These are phyloP conservation scores for Tilletia indica DNA, from an alignment of 1,284 basidiomycete species.

Conservation along the genomic window DNA sequence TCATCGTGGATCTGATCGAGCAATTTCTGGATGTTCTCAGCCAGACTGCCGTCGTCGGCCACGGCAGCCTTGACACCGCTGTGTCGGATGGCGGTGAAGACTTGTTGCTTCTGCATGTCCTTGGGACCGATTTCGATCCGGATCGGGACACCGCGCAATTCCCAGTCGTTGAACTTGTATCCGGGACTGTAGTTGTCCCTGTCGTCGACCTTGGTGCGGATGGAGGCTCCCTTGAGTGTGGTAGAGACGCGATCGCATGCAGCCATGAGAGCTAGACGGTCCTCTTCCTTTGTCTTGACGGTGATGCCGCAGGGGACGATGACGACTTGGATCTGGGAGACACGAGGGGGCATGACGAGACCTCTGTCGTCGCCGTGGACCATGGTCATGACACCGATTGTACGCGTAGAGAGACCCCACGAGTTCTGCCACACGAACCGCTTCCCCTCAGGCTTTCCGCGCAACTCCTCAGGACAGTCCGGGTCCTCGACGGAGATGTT, in stretches of 20 bases:
- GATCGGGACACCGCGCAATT: conserved; percentile 83
- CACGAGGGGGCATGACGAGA: conserved; percentile 88
- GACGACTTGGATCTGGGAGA: conserved; percentile 86
- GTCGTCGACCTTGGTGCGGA: conserved; percentile 85
- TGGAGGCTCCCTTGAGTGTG: conserved; percentile 63
- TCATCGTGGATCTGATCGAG: conserved; percentile 84
- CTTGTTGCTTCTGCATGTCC: conserved; percentile 80
- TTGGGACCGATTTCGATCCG: conserved; percentile 95
- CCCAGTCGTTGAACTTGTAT: conserved; percentile 99
- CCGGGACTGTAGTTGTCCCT: conserved; percentile 95
- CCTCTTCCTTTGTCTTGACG: conserved; percentile 57
- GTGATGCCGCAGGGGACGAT: conserved; percentile 88
- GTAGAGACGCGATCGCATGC: conserved; percentile 66
- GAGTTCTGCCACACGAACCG: conserved; percentile 95
- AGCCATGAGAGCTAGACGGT: conserved; percentile 71
- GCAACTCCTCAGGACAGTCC: conserved; percentile 46
- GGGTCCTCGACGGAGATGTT: conserved; percentile 90
- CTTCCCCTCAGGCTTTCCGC: conserved; percentile 60
- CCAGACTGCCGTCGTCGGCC: conserved; percentile 28
- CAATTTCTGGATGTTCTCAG: conserved; percentile 57
- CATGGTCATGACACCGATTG: conserved; percentile 99
- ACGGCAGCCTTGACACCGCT: conserved; percentile 61
- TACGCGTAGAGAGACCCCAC: conserved; percentile 94
- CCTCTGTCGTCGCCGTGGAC: conserved; percentile 98
- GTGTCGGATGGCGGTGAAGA: conserved; percentile 83